Percentiles rank a stretch among this genome's conserved stretches.
Conservation (phyloP, 2,329 filamentous ascomycete species). For the Fusarium hainanense region DNA sequence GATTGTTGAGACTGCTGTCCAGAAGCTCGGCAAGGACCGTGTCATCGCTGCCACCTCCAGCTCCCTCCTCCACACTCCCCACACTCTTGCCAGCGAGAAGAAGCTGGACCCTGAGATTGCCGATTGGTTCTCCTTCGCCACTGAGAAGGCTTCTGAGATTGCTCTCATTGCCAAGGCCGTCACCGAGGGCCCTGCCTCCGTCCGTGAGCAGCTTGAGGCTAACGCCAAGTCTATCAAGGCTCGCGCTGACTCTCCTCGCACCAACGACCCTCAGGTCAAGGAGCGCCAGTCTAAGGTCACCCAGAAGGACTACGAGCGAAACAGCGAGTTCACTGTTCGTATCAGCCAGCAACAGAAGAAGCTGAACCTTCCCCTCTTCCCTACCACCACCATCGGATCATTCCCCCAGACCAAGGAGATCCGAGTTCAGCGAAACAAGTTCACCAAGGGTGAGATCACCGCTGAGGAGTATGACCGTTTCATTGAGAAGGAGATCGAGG, state of each 20-base stretch:
- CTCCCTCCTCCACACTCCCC: slow-evolving; percentile 97
- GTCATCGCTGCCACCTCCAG: slow-evolving; percentile 97
- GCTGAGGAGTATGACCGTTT: slow-evolving; percentile 95
- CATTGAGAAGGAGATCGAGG: slow-evolving; percentile 98
- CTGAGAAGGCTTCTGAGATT: slow-evolving; percentile 92
- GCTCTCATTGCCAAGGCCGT: slow-evolving; percentile 96
- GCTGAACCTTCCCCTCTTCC: slow-evolving; percentile 95
- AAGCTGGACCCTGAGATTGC: slow-evolving; percentile 92
- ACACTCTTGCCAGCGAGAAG: slow-evolving; percentile 99
- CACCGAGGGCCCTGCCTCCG: slow-evolving; percentile 87
- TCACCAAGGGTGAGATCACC: slow-evolving; percentile 98
- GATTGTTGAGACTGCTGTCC: slow-evolving; percentile 86
- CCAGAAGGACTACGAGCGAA: slow-evolving; percentile 87
- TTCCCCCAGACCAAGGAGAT: slow-evolving; percentile 99
- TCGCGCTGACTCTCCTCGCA: slow-evolving; percentile 90
- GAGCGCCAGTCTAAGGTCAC: slow-evolving; percentile 92
- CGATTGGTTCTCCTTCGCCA: slow-evolving; percentile 99
- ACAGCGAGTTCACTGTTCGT: slow-evolving; percentile 86
- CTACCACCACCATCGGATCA: slow-evolving; percentile 98
- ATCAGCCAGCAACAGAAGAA: slow-evolving; percentile 90
- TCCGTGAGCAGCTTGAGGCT: slow-evolving; percentile 90
- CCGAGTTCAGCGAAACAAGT: slow-evolving; percentile 94
- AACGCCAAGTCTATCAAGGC: slow-evolving; percentile 95
- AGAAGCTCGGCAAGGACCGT: slow-evolving; percentile 96
- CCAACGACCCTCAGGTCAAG: slow-evolving; percentile 98